Evolutionary conservation across 176 grass and related monocot species (phyloP), one percentile per base, ranked within the genome.

Genomic region (Chloris gayana): DNA sequence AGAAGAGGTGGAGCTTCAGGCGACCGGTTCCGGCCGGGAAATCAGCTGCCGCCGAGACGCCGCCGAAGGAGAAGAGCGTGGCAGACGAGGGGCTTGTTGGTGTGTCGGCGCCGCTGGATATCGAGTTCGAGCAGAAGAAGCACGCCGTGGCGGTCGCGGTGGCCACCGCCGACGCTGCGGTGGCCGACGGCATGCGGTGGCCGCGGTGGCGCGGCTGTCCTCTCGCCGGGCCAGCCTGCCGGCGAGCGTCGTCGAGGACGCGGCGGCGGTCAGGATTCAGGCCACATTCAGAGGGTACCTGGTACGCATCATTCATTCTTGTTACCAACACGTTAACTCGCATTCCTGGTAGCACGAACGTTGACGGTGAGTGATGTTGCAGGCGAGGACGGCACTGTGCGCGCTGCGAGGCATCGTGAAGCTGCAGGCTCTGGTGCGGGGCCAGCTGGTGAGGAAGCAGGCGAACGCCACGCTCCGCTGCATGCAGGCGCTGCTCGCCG

Each of bases 371-470:
- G 56, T 8, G 7, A 33, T 19, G 25, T 2, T 56, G 72, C 87
- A 97, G 94, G 94, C 91, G 42, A 88, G 94, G 37, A 87, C 82
- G 58, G 94, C 94, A 37, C 82, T 97, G 54, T 90, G 91, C 64
- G 94, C 94, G 69, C 85, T 94, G 74, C 76, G 90, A 82, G 94
- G 94, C 13, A 88, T 97, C 15, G 94, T 97, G 50, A 90, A 90
- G 85, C 69, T 94, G 72, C 94, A 97, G 26, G 91, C 94, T 5
- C 76, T 97, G 67, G 94, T 97, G 73, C 88, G 94, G 7, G 91
- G 91, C 0, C 89, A 92, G 56, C 77, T 94, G n/a, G 94, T 97
- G 80, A 79, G 94, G 91, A 94, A 90, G 87, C 94, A 97, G 73
- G 89, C 94, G 10, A 85, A 67, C 12, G 78, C 87, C n/a, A 94